Percentiles rank a stretch among this genome's conserved stretches.
These are phyloP conservation scores for Panaeolus papilionaceus DNA, from an alignment of 768 basidiomycete genomes.

Conservation along the genomic window DNA sequence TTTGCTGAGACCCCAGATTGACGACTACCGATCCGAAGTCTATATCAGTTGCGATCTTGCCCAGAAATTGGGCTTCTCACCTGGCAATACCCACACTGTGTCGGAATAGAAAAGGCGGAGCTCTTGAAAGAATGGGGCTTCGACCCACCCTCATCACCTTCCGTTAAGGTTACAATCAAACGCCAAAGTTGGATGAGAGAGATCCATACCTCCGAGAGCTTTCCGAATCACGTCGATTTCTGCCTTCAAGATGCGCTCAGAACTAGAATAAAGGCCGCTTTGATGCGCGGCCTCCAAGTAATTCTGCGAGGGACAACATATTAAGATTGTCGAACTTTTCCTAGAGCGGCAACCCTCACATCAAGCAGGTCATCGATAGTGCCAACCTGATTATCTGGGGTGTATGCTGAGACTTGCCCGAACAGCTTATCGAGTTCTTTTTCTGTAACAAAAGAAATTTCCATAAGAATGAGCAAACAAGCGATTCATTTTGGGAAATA, in stretches of 20 bases:
- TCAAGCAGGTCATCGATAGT: conserved; percentile 63
- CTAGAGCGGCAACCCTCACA: conserved; percentile 40
- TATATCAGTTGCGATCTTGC: conserved; percentile 8
- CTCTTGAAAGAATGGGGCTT: conserved; percentile 84
- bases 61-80: conserved; percentile 40
- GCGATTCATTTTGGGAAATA: conserved; percentile 3
- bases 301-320: conserved; percentile 46
- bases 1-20: conserved; percentile 88
- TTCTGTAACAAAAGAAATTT: not conserved
- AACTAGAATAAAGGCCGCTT: conserved; percentile 56
- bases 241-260: conserved; percentile 62
- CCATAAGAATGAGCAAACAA: conserved; percentile 10
- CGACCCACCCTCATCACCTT: conserved; percentile 78
- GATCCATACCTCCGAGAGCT: conserved; percentile 66
- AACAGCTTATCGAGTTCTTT: conserved; percentile 36
- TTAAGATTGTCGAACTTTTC: conserved; percentile 16
- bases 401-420: conserved; percentile 53
- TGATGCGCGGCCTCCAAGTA: conserved; percentile 71
- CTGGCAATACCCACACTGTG: conserved; percentile 83
- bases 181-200: not conserved
- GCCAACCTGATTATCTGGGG: conserved; percentile 56
- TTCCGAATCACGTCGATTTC: conserved; percentile 66
- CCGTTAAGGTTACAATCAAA: conserved; percentile 17
- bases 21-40: conserved; percentile 52
- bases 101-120: conserved; percentile 86